phyloP scores from a whole-genome alignment of 495 filamentous ascomycete species.

The Talaromyces adpressus region DNA sequence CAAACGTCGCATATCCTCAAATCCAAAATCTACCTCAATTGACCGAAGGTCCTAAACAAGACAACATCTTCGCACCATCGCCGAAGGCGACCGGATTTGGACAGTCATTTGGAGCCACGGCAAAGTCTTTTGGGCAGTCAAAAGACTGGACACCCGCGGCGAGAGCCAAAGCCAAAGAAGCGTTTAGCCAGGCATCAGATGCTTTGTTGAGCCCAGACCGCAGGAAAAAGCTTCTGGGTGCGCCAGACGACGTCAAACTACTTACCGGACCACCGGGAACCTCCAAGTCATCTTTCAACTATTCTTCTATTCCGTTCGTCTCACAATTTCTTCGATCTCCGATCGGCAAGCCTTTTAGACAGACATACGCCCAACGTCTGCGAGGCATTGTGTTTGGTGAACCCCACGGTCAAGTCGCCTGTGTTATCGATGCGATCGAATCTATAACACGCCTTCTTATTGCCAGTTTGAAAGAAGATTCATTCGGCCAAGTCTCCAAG shows the following conservation, averaged over 20 bases:
- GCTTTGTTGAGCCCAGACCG: slow-evolving; percentile 35
- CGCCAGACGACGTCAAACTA: slow-evolving; percentile 31
- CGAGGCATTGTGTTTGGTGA: slow-evolving; percentile 57
- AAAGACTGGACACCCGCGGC: slow-evolving; percentile 40
- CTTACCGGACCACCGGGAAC: slow-evolving; percentile 25
- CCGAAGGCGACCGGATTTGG: slow-evolving; percentile 45
- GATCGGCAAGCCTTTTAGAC: slow-evolving; percentile 63
- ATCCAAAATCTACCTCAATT: slow-evolving; percentile 43
- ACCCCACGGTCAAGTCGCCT: slow-evolving; percentile 56
- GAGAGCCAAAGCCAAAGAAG: slow-evolving; percentile 34
- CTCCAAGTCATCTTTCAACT: slow-evolving; percentile 22
- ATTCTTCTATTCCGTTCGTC: slow-evolving; percentile 28
- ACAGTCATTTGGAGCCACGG: slow-evolving; percentile 44
- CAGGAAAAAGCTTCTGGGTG: slow-evolving; percentile 31
- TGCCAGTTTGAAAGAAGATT: slow-evolving; percentile 73
- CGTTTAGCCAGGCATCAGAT: slow-evolving; percentile 34
- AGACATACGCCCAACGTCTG: slow-evolving; percentile 57
- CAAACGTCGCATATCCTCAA: slow-evolving; percentile 26
- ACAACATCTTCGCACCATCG: slow-evolving; percentile 47
- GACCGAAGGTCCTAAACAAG: slow-evolving; percentile 47
- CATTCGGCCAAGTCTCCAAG: slow-evolving; percentile 76
- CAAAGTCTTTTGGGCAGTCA: slow-evolving; percentile 53
- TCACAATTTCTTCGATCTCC: slow-evolving; percentile 37
- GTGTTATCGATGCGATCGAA: slow-evolving; percentile 64
- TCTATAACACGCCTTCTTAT: slow-evolving; percentile 62